Base-by-base conservation (phyloP, 2,329 filamentous ascomycete species). In the Ceratocystis colombiana region DNA sequence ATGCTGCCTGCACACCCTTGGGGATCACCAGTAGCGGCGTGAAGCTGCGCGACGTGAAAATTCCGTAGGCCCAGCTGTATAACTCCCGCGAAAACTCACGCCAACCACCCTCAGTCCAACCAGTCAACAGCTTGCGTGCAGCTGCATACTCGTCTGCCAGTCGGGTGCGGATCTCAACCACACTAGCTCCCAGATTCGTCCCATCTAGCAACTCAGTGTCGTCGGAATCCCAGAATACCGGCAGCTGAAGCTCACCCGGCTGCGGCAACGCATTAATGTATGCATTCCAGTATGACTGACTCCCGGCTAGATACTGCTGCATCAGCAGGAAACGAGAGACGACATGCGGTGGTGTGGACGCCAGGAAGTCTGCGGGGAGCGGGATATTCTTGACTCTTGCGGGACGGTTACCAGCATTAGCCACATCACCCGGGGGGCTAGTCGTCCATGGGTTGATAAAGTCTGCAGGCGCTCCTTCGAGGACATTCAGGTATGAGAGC, bases 201-300 rank as follows among this genome's bases (percentile, higher is more conserved):
- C 82, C 82, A 17, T 79, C 76, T 2, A 87, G 77, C 37, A 83
- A 77, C 64, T 79, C 79, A 1, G 81, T 72, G 71, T 89, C 87
- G 15, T 82, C 80, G 2, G 80, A 77, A 0, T 80, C 77, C 82
- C 87, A 90, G 70, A 85, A 85, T 0, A 85, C 77, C 3, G 86
- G 84, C 15, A 87, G 79, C 0, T 76, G 78, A 77, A 75, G 70
- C 1, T 84, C 75, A 8, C 80, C 78, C 0, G 86, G 85, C 68
- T 84, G 82, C 1, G 88, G 87, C 0, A 91, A 77, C 0, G 82
- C 82, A 8, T 76, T 75, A 69, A 90, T 82, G 74, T 91, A 91
- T 1, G 84, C 80, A 72, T 77, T 79, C 88, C 88, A 91, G 70
- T 82, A 84, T 0, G 87, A 88, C 1, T 78, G 71, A 1, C 74